phyloP scores from a whole-genome alignment of 2,329 filamentous ascomycete genomes.

The Fusarium avenaceum region DNA sequence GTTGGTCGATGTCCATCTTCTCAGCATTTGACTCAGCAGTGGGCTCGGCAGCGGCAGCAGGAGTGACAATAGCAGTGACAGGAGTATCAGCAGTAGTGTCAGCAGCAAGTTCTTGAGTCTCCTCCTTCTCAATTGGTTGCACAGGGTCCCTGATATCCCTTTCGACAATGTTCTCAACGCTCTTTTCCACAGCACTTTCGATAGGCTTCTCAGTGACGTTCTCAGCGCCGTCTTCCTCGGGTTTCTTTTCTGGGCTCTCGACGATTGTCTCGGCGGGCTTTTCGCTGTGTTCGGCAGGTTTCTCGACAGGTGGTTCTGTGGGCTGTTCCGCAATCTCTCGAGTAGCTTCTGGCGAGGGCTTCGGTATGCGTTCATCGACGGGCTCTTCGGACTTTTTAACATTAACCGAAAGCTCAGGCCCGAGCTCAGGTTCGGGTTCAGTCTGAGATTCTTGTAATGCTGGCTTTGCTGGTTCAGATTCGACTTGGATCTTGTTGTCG shows the following conservation, averaged over 20 bases:
- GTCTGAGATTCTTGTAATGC: slow-evolving; percentile 7
- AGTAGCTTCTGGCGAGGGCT: slow-evolving; percentile 9
- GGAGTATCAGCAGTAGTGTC: slow-evolving; percentile 6
- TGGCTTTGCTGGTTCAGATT: neutral
- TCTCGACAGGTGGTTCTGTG: neutral
- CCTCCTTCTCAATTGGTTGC: slow-evolving; percentile 5
- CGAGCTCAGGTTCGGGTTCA: neutral
- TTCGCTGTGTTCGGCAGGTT: slow-evolving; percentile 1
- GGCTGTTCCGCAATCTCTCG: slow-evolving; percentile 1
- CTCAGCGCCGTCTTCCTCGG: neutral
- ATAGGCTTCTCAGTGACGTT: neutral
- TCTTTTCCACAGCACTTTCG: neutral
- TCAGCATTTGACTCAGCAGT: slow-evolving; percentile 55
- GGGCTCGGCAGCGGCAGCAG: neutral
- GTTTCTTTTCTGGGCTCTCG: slow-evolving; percentile 3
- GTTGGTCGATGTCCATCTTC: slow-evolving; percentile 58
- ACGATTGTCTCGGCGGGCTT: slow-evolving; percentile 1
- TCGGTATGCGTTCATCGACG: slow-evolving; percentile 1
- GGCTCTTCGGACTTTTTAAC: slow-evolving; percentile 19
- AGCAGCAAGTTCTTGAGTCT: slow-evolving; percentile 13
- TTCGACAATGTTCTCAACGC: neutral
- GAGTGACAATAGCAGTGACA: no score
- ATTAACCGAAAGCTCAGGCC: slow-evolving; percentile 10
- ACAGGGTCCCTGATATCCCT: neutral
- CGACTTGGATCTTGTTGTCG: slow-evolving; percentile 7